These are phyloP conservation scores for Erigeron philadelphicus DNA, from an alignment of 140 eudicot genomes.

Conservation along the genomic window DNA sequence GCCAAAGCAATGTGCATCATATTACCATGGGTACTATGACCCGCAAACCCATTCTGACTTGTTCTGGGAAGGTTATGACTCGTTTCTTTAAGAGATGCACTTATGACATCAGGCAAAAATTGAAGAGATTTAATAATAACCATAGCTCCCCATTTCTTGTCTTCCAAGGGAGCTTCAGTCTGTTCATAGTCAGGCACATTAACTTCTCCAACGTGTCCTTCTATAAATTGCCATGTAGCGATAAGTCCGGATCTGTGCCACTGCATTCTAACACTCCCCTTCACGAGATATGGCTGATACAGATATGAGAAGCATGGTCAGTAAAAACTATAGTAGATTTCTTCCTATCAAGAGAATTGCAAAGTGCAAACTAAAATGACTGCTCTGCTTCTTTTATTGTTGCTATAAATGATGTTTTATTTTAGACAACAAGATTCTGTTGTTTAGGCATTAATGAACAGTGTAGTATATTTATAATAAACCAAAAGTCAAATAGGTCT, in stretches of 20 bases:
- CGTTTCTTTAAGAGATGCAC: conserved; percentile 74
- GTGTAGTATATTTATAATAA: too few species aligned
- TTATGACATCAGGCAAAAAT: conserved; percentile 57
- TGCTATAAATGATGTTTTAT: too few species aligned
- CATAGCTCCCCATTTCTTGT: conserved; percentile 99
- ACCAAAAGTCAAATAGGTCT: too few species aligned
- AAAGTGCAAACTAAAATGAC: too few species aligned
- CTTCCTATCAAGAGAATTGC: too few species aligned
- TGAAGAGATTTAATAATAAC: conserved; percentile 88
- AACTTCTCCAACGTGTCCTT: conserved; percentile 57
- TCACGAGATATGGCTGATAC: conserved; percentile 78
- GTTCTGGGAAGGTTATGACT: conserved; percentile 28
- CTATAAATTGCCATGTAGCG: conserved; percentile 88
- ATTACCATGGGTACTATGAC: conserved; percentile 45
- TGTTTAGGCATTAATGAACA: too few species aligned
- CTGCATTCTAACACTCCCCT: conserved; percentile 95
- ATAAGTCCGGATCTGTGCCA: conserved; percentile 98
- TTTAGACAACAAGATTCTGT: too few species aligned
- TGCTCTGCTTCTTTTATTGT: too few species aligned
- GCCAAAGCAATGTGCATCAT: conserved; percentile 95
- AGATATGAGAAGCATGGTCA: too few species aligned
- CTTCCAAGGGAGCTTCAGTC: conserved; percentile 39
- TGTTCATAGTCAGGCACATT: conserved; percentile 34
- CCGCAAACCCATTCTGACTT: conserved; percentile 33
- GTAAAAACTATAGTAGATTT: too few species aligned